Evolutionary conservation across 129 eudicot genomes (phyloP), one percentile per base, ranked within the genome.

Genomic region (Arctium lappa): DNA sequence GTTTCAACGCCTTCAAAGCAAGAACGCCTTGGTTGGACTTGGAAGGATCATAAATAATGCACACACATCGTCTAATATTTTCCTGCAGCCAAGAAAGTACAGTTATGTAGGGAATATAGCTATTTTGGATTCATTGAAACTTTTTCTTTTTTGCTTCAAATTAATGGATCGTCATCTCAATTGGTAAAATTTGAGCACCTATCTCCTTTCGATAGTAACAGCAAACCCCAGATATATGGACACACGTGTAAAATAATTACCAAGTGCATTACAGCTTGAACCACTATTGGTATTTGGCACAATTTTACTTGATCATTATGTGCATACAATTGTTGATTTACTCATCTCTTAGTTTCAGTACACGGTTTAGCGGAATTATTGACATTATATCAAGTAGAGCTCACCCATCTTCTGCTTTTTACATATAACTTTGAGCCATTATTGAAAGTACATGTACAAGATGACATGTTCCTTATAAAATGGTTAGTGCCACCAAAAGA

Each of bases 11-110:
- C 86, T 96, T 96, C 88, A 96, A 88, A 80, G 98, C 98, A 48
- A 93, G 79, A 77, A 89, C 99, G 86, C 99, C 98, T 82, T 90
- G 99, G 82, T 89, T 96, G 80, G 99, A 91, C 88, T 89, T 96
- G 27, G 99, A 96, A 33, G 99, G 99, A 83, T 96, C 99, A 79
- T 96, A 93, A 11, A 96, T 93, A 72, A 96, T 96, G 94, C 99
- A 96, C 12, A 96, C 99, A 75, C 99, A 96, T 15, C 99, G 91
- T 80, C 89, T 93, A 9, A 96, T 96, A 85, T 96, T 96, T 84
- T 96, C 99, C 97, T 96, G 91, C 88, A 93, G 73, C 77, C 73
- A 83, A 8, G 42, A 56, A 79, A 15, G 34, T 40, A 40, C 3
- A 27, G 56, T 63, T 84, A 22, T 3, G 74, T 37, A 69, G 8